Conservation (phyloP, 2,329 filamentous ascomycete species). For the Colletotrichum sp. region DNA sequence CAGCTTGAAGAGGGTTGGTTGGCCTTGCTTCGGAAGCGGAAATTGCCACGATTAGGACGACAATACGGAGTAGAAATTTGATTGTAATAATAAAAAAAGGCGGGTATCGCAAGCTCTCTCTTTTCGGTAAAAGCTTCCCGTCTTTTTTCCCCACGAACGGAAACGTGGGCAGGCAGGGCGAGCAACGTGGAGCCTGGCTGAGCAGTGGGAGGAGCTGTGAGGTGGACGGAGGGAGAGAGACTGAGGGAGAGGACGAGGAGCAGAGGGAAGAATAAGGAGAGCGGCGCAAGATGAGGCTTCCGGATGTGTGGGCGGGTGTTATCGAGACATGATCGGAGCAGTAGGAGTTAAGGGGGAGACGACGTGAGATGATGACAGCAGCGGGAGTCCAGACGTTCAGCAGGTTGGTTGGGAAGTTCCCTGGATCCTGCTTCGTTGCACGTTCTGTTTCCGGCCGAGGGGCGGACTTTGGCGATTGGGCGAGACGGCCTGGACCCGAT, state of each 20-base stretch:
- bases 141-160: not conserved
- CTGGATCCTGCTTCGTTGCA: not conserved
- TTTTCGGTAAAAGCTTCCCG: not conserved
- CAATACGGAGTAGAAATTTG: slow-evolving; percentile 1
- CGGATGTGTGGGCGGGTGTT: not conserved
- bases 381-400: no score
- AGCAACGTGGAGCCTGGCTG: not conserved
- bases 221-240: not conserved
- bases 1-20: not conserved
- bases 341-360: not conserved
- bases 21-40: not conserved
- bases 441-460: slow-evolving; percentile 9
- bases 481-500: not conserved
- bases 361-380: not conserved
- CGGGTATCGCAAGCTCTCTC: slow-evolving; percentile 4
- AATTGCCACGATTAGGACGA: slow-evolving; percentile 11
- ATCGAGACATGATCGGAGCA: not conserved
- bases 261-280: not conserved
- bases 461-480: not conserved
- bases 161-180: not conserved
- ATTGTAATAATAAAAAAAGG: slow-evolving; percentile 13
- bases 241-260: not conserved
- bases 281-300: not conserved
- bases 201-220: not conserved
- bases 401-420: not conserved